Evolutionary conservation across 2,329 filamentous ascomycete species (phyloP).

Genomic region (Fusarium duplospermum): DNA sequence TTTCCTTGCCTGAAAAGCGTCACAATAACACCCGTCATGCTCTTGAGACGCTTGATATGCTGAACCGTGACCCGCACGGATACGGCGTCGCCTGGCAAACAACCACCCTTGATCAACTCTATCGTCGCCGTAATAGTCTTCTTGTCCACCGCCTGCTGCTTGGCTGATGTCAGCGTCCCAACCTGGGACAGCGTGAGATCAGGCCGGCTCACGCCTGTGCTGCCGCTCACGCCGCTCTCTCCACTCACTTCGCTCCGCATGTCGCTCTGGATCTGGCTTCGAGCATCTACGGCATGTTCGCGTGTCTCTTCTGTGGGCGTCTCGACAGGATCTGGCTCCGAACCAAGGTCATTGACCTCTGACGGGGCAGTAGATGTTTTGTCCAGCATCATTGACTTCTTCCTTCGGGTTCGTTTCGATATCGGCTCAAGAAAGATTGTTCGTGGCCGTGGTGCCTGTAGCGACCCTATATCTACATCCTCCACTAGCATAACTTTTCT

Average conservation of each 20-base stretch:
- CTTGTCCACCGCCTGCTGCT: constrained; percentile 64
- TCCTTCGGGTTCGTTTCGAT: constrained; percentile 75
- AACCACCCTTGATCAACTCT: constrained; percentile 84
- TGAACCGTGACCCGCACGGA: constrained; percentile 84
- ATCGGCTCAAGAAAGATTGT: constrained; percentile 91
- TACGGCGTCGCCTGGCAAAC: constrained; percentile 85
- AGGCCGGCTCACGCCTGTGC: constrained; percentile 69
- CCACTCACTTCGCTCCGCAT: constrained; percentile 76
- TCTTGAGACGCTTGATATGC: constrained; percentile 90
- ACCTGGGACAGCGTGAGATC: constrained; percentile 54
- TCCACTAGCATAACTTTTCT: constrained; percentile 84
- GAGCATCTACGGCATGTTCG: constrained; percentile 50
- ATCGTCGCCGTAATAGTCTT: constrained; percentile 89
- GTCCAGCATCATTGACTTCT: constrained; percentile 62
- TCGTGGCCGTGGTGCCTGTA: constrained; percentile 79
- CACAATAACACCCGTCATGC: constrained; percentile 90
- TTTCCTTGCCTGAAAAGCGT: constrained; percentile 92
- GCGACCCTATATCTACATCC: constrained; percentile 83
- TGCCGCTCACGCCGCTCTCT: constrained; percentile 76
- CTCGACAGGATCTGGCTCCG: constrained; percentile 54
- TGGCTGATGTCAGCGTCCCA: constrained; percentile 49
- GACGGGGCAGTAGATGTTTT: constrained; percentile 55
- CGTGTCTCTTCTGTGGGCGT: constrained; percentile 55
- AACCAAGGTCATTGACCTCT: constrained; percentile 53
- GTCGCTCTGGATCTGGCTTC: constrained; percentile 62